Percentiles rank a stretch among this genome's conserved stretches.
Evolutionary conservation across 1,139 yeast species (phyloP).

Genomic region (Debaryomyces subglobosus): DNA sequence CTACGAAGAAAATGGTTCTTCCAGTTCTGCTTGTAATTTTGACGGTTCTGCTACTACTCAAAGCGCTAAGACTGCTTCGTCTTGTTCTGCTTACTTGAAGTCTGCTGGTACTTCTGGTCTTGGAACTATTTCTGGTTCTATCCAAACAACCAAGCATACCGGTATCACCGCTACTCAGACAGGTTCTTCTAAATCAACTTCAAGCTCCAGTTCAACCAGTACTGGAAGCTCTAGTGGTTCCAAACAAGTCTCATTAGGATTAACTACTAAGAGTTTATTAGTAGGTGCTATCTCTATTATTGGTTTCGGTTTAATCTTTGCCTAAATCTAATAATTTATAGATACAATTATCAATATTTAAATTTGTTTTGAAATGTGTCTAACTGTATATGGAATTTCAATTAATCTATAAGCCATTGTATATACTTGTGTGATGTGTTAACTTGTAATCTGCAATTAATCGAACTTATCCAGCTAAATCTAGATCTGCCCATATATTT

Average conservation of each 20-base stretch:
- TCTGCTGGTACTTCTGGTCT: slow-evolving; percentile 45
- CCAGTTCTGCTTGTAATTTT: slow-evolving; percentile 63
- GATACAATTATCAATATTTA: background rate
- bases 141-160: slow-evolving; percentile 27
- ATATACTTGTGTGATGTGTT: background rate
- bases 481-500: background rate
- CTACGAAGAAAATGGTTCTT: slow-evolving; percentile 50
- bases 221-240: slow-evolving; percentile 17
- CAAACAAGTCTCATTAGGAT: slow-evolving; percentile 20
- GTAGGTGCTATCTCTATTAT: slow-evolving; percentile 26
- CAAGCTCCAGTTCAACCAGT: slow-evolving; percentile 16
- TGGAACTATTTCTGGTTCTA: slow-evolving; percentile 39
- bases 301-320: slow-evolving; percentile 25
- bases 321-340: slow-evolving; percentile 13
- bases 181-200: slow-evolving; percentile 25
- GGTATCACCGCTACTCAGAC: slow-evolving; percentile 31
- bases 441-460: background rate
- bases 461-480: background rate
- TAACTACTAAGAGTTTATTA: slow-evolving; percentile 22
- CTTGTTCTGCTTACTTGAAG: slow-evolving; percentile 48
- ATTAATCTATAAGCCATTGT: background rate
- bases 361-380: slow-evolving; percentile 1
- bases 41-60: slow-evolving; percentile 61
- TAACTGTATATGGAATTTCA: background rate
- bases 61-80: slow-evolving; percentile 51